Evolutionary conservation across 345 rosid species (phyloP), one percentile per base, ranked within the genome.

Genomic region (Linum lewisii): DNA sequence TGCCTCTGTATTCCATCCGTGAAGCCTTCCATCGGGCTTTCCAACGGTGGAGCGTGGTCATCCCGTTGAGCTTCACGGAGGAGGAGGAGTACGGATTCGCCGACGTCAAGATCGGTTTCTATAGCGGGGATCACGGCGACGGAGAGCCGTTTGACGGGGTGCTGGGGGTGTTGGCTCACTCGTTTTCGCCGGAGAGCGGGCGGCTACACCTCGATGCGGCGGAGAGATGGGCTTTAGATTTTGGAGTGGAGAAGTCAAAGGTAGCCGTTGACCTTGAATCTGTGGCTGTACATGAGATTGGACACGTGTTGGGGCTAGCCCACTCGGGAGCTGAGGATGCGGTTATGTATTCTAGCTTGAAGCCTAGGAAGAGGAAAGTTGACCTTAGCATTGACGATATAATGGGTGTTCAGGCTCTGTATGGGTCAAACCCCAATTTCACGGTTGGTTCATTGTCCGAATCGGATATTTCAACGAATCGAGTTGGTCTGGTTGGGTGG

Each of bases 261-360:
- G 78, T 29, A 44, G 97, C 95, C 1, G 79, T 92, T 62, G 95
- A 92, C 47, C 74, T 92, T 80, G 99, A 92, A 42, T 88, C 99
- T 2, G 99, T 92, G 71, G 99, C 88, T 11, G 89, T 88, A 1
- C 98, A 92, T 57, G 98, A 92, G 79, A 92, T 92, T 6, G 97
- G 98, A 52, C 98, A 92, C 61, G 64, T 89, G 20, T 73, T 93
- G 4, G 97, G 99, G 4, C 66, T 93, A 69, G 97, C 79, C 22
- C 99, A 93, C 66, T 73, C 87, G 16, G 78, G 95, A 57, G 80
- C 76, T 0, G 81, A 81, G 47, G 87, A 85, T 24, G 93, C 99
- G 5, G 95, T 93, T 67, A 93, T 93, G 99, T 93, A 86, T 54
- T 97, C 99, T 16, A 89, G 83, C 74, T 63, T 93, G 62, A 84